Evolutionary conservation across 2,329 filamentous ascomycete species (phyloP), one percentile per base, ranked within the genome.

Genomic region (Stagonosporopsis vannaccii): DNA sequence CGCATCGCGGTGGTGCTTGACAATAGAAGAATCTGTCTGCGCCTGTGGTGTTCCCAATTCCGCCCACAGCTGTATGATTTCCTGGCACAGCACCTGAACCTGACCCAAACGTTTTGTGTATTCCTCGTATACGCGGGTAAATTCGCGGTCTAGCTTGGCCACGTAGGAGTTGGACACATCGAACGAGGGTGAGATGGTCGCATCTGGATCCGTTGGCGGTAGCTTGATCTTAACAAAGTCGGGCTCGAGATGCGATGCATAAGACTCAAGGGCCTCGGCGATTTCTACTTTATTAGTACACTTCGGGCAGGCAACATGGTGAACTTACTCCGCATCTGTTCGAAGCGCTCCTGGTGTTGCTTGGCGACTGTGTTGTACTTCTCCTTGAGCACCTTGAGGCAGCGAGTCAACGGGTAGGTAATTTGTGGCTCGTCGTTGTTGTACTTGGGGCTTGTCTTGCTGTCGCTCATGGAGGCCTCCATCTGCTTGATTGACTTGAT

Each of bases 71-170:
- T 92, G 90, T 68, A 99, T 95, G 57, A 97, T 94, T 59, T 95
- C 87, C 68, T 97, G 90, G 36, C 87, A 88, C 3, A 91, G 77
- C 19, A 87, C 78, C 75, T 91, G 87, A 13, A 98, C 92, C 0
- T 85, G 86, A 26, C 85, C 84, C 40, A 97, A 83, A 43, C 95
- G 90, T 63, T 88, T 90, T 39, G 89, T 92, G 78, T 98, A 99
- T 79, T 99, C 96, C 70, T 98, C 92, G 77, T 98, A 98, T 19
- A 99, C 91, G 58, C 92, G 87, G 11, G 91, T 92, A 72, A 98
- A 99, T 77, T 99, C 95, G 50, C 85, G 83, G 73, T 99, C 94
- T 19, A 99, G 85, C 54, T 89, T 87, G 59, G 90, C 86, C 49
- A 97, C 90, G 70, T 98, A 99, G 4, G 89, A 84, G 0, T 91